Evolutionary conservation across 495 filamentous ascomycete genomes (phyloP).

Genomic region (Penicillium pulvis): DNA sequence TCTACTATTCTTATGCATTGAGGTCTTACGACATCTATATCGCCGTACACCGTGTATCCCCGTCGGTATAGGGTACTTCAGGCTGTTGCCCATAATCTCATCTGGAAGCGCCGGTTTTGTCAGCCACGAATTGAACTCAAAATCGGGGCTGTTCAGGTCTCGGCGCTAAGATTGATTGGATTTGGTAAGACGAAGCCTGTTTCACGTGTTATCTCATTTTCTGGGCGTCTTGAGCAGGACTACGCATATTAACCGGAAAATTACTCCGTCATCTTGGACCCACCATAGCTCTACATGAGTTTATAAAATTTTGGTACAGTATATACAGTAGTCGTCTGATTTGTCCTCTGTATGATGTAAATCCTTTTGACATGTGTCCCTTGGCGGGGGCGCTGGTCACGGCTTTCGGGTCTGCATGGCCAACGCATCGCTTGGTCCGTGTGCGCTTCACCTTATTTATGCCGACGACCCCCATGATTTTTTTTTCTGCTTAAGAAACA

Average conservation of each 20-base stretch:
- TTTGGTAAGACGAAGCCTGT: neutral
- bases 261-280: neutral
- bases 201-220: neutral
- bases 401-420: constrained; percentile 21
- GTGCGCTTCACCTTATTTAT: constrained; percentile 15
- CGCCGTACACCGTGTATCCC: neutral
- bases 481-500: neutral
- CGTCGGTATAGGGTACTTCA: neutral
- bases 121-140: neutral
- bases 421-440: constrained; percentile 32
- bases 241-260: neutral
- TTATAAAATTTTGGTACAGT: neutral
- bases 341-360: too few species aligned
- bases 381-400: constrained; percentile 19
- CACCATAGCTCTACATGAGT: neutral
- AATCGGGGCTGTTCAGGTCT: neutral
- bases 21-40: too few species aligned
- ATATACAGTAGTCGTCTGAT: too few species aligned
- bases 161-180: neutral
- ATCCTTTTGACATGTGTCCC: neutral
- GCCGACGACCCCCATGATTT: neutral
- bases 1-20: too few species aligned
- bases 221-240: neutral
- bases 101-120: neutral
- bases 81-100: too few species aligned